Evolutionary conservation across 176 grass and related monocot species (phyloP), one percentile per base, ranked within the genome.

Genomic region (Saccharum officinarum): DNA sequence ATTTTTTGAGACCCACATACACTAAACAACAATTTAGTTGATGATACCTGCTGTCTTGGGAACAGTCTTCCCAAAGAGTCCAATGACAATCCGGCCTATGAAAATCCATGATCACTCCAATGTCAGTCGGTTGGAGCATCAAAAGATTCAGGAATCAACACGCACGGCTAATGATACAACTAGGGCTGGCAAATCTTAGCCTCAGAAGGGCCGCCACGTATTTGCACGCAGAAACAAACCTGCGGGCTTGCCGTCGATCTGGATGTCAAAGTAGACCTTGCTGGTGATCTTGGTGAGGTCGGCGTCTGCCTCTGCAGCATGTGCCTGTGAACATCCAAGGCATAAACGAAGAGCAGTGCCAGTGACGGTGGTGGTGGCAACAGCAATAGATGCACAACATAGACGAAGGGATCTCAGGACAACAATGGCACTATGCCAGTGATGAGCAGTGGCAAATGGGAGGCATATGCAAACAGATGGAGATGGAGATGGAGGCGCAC

Each of bases 251-350:
- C 93, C 93, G 0, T 83, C 86, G 50, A 99, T 94, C 86, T 92
- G 78, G 20, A 99, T 47, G 71, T 99, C 97, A 47, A 99, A 91
- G 83, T 83, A 99, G 71, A 96, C 91, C 86, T 95, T 95, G 86
- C 76, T 84, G 4, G 96, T 98, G 55, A 98, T 86, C 78, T 95
- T 88, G 2, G 77, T 88, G 76, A 93, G 60, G 22, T 87, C 82
- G 31, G 82, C 88, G 22, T 88, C 88, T 1, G 89, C 75, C 31
- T 83, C 79, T 81, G 10, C 79, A 78, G 18, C 63, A 5, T 89
- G 93, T 26, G 86, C 96, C 93, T 98, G 60, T 64, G 39, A 61
- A 82, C 5, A 11, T 9, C 15, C 0, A 67, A 17, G 17, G 60
- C 26, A 74, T 67, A 4, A 28, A 57, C n/a, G 23, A 45, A 49